Conservation (phyloP, 495 filamentous ascomycete species). For the Daldinia caldariorum region DNA sequence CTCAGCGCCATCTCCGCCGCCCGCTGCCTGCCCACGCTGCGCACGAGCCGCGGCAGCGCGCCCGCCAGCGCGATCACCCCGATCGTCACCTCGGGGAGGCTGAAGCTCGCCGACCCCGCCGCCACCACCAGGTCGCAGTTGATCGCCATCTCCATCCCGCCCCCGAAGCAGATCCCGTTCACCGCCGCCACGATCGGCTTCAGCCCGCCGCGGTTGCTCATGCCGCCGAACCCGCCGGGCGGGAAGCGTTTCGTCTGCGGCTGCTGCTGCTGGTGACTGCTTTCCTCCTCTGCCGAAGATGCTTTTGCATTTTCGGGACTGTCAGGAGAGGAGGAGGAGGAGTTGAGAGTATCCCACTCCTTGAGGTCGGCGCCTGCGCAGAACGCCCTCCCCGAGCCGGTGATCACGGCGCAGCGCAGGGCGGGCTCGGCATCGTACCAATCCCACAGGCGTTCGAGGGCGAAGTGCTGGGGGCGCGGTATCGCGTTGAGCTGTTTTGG, state of each 20-base stretch:
- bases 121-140: conserved; percentile 78
- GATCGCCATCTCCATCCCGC: conserved; percentile 76
- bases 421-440: conserved; percentile 69
- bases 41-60: conserved; percentile 69
- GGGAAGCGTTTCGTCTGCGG: conserved; percentile 23
- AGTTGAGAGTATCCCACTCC: conserved; percentile 44
- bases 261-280: no score
- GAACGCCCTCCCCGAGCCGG: conserved; percentile 64
- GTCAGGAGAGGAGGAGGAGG: neutral
- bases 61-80: conserved; percentile 78
- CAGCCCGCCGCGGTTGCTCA: conserved; percentile 63
- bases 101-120: conserved; percentile 62
- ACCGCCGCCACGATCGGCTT: conserved; percentile 80
- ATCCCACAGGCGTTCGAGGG: conserved; percentile 61
- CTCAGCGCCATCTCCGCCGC: conserved; percentile 77
- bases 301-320: neutral
- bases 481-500: conserved; percentile 68
- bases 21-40: conserved; percentile 72
- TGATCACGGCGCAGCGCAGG: conserved; percentile 66
- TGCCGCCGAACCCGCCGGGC: conserved; percentile 59
- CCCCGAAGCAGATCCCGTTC: conserved; percentile 78
- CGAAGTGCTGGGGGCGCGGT: conserved; percentile 58
- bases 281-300: neutral
- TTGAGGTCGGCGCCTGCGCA: conserved; percentile 70
- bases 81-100: conserved; percentile 73